Evolutionary conservation across 2,329 filamentous ascomycete genomes (phyloP).

Genomic region (Botryotinia calthae): DNA sequence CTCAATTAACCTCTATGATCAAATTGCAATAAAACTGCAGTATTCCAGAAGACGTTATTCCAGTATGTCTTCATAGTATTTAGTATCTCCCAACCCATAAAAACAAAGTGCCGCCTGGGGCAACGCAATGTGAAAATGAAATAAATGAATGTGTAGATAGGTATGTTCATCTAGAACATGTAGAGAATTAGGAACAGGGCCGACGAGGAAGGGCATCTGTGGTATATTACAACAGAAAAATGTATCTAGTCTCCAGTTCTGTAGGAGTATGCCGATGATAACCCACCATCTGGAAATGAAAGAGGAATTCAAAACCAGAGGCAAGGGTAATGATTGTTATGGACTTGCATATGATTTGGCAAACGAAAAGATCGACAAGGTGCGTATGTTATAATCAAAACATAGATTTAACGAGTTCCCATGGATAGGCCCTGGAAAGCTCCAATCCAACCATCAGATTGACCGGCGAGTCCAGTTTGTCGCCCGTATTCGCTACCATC

Average conservation of each 20-base stretch:
- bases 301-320: constrained; percentile 1
- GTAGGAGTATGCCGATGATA: neutral
- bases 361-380: neutral
- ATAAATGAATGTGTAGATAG: constrained; percentile 10
- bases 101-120: neutral
- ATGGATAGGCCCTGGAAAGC: constrained; percentile 70
- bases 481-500: constrained; percentile 44
- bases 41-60: neutral
- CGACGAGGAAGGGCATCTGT: neutral
- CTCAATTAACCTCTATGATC: constrained; percentile 19
- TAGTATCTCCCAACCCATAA: neutral
- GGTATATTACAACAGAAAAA: constrained; percentile 21
- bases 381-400: neutral
- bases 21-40: constrained; percentile 12
- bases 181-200: constrained; percentile 5
- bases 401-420: constrained; percentile 44
- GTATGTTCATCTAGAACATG: constrained; percentile 14
- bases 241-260: constrained; percentile 8
- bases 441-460: constrained; percentile 55
- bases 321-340: neutral
- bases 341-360: neutral
- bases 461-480: constrained; percentile 42
- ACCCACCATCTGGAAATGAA: constrained; percentile 1
- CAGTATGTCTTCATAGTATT: constrained; percentile 9
- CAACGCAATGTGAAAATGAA: constrained; percentile 1